Percentiles rank a stretch among this genome's conserved stretches.
Evolutionary conservation across 2,329 filamentous ascomycete species (phyloP).

Genomic region (Fusarium musae): DNA sequence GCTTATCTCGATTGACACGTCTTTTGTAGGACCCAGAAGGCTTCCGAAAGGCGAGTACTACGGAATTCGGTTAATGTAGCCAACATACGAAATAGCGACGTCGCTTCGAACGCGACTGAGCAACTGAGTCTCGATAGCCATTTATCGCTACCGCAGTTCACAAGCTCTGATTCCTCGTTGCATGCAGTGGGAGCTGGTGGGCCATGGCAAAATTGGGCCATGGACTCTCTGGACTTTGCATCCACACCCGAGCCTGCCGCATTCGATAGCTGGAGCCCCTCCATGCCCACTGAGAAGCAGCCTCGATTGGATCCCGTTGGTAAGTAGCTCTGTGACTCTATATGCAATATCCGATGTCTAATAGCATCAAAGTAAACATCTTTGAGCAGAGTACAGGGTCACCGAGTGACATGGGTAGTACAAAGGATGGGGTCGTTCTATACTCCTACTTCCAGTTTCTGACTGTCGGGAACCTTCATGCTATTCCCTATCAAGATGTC

Average conservation of each 20-base stretch:
- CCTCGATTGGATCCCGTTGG: not conserved
- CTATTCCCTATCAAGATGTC: not conserved
- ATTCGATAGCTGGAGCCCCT: not conserved
- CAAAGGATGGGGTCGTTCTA: not conserved
- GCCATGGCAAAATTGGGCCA: not conserved
- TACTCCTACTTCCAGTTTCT: not conserved
- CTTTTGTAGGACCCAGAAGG: not conserved
- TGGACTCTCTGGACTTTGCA: not conserved
- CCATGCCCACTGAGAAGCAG: not conserved
- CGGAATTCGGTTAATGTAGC: not conserved
- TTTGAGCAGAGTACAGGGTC: not conserved
- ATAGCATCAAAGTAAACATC: too few relatives aligned
- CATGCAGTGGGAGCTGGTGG: not conserved
- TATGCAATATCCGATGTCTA: too few relatives aligned
- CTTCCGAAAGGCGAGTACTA: not conserved
- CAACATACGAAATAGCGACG: not conserved
- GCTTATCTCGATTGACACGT: not conserved
- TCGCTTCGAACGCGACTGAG: not conserved
- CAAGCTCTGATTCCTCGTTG: not conserved
- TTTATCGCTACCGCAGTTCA: not conserved
- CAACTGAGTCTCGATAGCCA: fast-evolving
- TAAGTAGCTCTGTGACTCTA: not conserved
- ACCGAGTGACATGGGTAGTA: not conserved
- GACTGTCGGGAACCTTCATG: not conserved
- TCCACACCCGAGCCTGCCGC: not conserved